Base-by-base conservation (phyloP, 1,284 basidiomycete genomes). In the Ceratorhiza oryzae-sativae region DNA sequence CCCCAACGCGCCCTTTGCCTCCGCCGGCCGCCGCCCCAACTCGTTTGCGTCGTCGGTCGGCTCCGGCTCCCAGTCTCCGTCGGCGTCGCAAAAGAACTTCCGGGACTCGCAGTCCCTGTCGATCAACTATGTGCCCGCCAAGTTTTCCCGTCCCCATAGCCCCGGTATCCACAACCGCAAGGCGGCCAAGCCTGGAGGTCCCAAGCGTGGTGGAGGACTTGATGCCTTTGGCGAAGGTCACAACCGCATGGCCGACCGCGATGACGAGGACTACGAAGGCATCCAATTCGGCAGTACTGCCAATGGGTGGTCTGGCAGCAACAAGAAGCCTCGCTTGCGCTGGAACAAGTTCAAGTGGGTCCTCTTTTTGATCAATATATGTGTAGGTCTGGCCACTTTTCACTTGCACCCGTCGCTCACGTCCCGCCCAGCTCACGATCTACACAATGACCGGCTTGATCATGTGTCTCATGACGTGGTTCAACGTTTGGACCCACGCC, bases 311-410 rank as follows among this genome's bases (percentile, higher is more conserved):
- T 80, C 81, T 59, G 77, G 76, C 39, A 81, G 82, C 60, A 81
- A 78, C 34, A 78, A 81, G 71, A 83, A 82, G 75, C 80, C 81
- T 53, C 84, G 82, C 74, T 79, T 87, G 75, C 81, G 85, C 36
- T 90, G 89, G 89, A 91, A 87, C 77, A 82, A 81, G 75, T 91
- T 90, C 83, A 91, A 91, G 78, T 90, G 88, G 88, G 80, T 82
- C 10, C 78, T 91, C 51, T 87, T 90, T 76, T 46, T 82, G 36
- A 81, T 86, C 42, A 90, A 89, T 77, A 77, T 79, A 36, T 56
- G 86, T 36, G 86, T 88, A 73, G 77, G 86, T 84, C 3, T 48
- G 45, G 39, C 15, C 42, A 3, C 46, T 15, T 30, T 39, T 63
- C 32, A 15, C 9, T 18, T 39, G n/a, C 30, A 18, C 53, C 62